These are phyloP conservation scores for Taiozyma sp. DNA, from an alignment of 1,139 yeast genomes.

Conservation along the genomic window DNA sequence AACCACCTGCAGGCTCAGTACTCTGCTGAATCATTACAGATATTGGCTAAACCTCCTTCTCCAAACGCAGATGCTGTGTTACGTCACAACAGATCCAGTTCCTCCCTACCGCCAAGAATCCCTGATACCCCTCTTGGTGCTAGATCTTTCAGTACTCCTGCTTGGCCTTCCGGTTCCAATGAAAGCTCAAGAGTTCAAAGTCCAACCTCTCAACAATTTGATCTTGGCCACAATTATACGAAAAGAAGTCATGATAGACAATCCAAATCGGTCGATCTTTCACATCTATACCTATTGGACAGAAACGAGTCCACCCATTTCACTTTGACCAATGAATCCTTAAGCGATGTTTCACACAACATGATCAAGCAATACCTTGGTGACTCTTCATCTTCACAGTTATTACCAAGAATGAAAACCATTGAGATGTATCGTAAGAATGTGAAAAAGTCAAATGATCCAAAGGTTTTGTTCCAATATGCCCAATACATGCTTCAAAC, in stretches of 20 bases:
- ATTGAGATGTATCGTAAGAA: slow-evolving; percentile 83
- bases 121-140: slow-evolving; percentile 20
- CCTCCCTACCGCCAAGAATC: slow-evolving; percentile 7
- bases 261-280: slow-evolving; percentile 32
- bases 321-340: slow-evolving; percentile 32
- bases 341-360: slow-evolving; percentile 33
- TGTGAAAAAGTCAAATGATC: slow-evolving; percentile 82
- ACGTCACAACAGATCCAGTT: slow-evolving; percentile 3
- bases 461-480: slow-evolving; percentile 78
- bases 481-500: slow-evolving; percentile 90
- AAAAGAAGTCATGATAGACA: slow-evolving; percentile 16
- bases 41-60: not conserved
- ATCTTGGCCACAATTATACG: not conserved
- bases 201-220: slow-evolving; percentile 10
- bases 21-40: not conserved
- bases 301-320: slow-evolving; percentile 29
- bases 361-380: slow-evolving; percentile 47
- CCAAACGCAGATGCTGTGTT: not conserved
- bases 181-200: slow-evolving; percentile 14
- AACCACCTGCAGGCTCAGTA: not conserved
- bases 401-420: slow-evolving; percentile 79
- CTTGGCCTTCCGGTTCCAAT: slow-evolving; percentile 5
- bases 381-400: slow-evolving; percentile 33
- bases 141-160: slow-evolving; percentile 18
- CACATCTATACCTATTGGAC: slow-evolving; percentile 32